A percentile compares a stretch with the other conserved stretches of the same genome.
These are phyloP conservation scores for Globisporangium emineosum DNA, from an alignment of 352 stramenopile species.

Conservation along the genomic window DNA sequence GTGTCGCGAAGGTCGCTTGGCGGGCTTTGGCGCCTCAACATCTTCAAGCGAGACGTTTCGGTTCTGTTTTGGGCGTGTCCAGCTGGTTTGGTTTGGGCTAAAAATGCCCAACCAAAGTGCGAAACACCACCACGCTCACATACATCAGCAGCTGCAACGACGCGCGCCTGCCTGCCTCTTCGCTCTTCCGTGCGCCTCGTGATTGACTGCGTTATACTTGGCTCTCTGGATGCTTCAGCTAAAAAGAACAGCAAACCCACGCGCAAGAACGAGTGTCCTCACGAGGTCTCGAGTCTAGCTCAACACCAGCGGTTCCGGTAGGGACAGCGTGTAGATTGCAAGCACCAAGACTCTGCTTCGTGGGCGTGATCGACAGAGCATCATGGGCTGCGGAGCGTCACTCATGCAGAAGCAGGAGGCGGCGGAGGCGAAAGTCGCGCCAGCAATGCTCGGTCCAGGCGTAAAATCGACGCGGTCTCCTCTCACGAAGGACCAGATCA, in stretches of 20 bases:
- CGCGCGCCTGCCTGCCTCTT: neutral
- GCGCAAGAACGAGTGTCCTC: neutral
- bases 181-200: too few species aligned
- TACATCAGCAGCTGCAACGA: neutral
- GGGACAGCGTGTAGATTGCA: neutral
- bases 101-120: neutral
- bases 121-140: conserved; percentile 6
- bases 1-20: neutral
- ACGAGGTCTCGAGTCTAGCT: neutral
- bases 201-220: neutral
- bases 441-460: conserved; percentile 17
- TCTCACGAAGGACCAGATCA: conserved; percentile 83
- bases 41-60: conserved; percentile 5
- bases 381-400: conserved; percentile 71
- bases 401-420: conserved; percentile 47
- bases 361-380: neutral
- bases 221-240: neutral
- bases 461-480: conserved; percentile 53
- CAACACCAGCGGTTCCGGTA: neutral
- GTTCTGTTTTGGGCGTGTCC: conserved; percentile 5
- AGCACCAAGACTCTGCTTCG: neutral
- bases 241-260: neutral
- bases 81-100: neutral
- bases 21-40: neutral
- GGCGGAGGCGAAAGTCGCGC: conserved; percentile 41